These are phyloP conservation scores for Lablab purpureus DNA, from an alignment of 306 rosid genomes.

Conservation along the genomic window DNA sequence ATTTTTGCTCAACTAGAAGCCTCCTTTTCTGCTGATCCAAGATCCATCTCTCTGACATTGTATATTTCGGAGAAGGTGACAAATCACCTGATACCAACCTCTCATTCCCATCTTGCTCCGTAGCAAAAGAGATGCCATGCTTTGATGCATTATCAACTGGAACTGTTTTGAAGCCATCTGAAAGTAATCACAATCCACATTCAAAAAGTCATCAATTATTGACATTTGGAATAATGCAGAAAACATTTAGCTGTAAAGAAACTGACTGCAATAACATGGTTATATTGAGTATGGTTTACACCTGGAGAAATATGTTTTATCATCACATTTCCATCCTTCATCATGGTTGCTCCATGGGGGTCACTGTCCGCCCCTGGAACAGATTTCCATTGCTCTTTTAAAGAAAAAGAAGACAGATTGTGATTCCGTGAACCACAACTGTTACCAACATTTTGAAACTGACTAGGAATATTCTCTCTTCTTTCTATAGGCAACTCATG, in stretches of 20 bases:
- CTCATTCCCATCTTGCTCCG: slow-evolving; percentile 68
- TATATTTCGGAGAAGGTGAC: slow-evolving; percentile 68
- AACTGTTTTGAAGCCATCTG: slow-evolving; percentile 44
- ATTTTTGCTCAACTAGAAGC: slow-evolving; percentile 66
- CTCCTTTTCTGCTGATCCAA: slow-evolving; percentile 85
- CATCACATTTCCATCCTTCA: slow-evolving; percentile 63
- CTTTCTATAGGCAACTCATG: slow-evolving; percentile 70
- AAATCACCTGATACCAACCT: slow-evolving; percentile 58
- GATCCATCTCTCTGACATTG: slow-evolving; percentile 92
- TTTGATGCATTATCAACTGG: slow-evolving; percentile 47
- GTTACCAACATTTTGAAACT: slow-evolving; percentile 61
- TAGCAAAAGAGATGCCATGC: slow-evolving; percentile 43
- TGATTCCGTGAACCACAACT: slow-evolving; percentile 61
- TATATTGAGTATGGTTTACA: slow-evolving; percentile 47
- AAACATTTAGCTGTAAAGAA: slow-evolving; percentile 22
- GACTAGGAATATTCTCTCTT: slow-evolving; percentile 64
- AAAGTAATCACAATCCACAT: slow-evolving; percentile 40
- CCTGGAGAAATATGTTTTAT: slow-evolving; percentile 70
- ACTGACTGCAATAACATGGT: slow-evolving; percentile 24
- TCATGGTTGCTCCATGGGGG: slow-evolving; percentile 56
- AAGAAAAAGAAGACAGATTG: slow-evolving; percentile 59
- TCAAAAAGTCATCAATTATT: slow-evolving; percentile 48
- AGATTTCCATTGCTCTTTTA: slow-evolving; percentile 84
- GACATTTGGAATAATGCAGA: slow-evolving; percentile 41
- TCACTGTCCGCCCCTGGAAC: slow-evolving; percentile 65